Percentiles rank a stretch among this genome's conserved stretches.
Conservation (phyloP, 2,329 filamentous ascomycete species). For the Pseudocercospora musae region DNA sequence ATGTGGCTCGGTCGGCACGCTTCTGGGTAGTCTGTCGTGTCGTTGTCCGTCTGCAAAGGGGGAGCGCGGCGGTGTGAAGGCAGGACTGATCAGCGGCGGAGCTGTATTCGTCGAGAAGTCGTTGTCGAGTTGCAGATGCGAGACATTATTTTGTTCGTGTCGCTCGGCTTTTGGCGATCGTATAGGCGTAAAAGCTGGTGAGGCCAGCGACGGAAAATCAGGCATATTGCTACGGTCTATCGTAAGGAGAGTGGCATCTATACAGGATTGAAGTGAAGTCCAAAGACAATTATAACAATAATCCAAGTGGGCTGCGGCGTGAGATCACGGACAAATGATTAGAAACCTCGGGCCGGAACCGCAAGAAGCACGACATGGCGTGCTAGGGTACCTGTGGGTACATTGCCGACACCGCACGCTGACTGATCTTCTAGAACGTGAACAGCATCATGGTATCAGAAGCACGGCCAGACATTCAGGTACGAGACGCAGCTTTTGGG, state of each 20-base stretch:
- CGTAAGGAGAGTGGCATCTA: neutral
- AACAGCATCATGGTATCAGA: neutral
- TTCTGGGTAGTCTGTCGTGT: conserved; percentile 39
- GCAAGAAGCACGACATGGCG: neutral
- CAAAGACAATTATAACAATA: neutral
- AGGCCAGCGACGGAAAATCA: conserved; percentile 52
- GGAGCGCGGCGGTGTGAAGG: conserved; percentile 40
- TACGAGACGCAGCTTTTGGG: neutral
- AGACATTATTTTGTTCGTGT: conserved; percentile 34
- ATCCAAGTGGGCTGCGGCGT: neutral
- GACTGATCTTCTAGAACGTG: neutral
- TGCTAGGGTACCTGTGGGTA: neutral
- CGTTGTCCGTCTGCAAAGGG: conserved; percentile 30
- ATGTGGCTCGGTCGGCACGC: conserved; percentile 40
- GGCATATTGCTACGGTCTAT: conserved; percentile 42
- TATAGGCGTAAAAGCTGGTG: conserved; percentile 42
- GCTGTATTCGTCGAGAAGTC: conserved; percentile 25
- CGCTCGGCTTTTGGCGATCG: conserved; percentile 51
- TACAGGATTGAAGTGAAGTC: neutral
- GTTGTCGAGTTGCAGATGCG: conserved; percentile 39
- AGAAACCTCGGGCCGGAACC: neutral
- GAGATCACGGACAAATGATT: conserved; percentile 1
- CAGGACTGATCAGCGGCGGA: conserved; percentile 48
- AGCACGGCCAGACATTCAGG: no score
- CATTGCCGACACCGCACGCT: neutral